Evolutionary conservation across 192 early-diverging fungal genomes (phyloP), one percentile per base, ranked within the genome.

Genomic region (Gryganskiella cystojenkinii): DNA sequence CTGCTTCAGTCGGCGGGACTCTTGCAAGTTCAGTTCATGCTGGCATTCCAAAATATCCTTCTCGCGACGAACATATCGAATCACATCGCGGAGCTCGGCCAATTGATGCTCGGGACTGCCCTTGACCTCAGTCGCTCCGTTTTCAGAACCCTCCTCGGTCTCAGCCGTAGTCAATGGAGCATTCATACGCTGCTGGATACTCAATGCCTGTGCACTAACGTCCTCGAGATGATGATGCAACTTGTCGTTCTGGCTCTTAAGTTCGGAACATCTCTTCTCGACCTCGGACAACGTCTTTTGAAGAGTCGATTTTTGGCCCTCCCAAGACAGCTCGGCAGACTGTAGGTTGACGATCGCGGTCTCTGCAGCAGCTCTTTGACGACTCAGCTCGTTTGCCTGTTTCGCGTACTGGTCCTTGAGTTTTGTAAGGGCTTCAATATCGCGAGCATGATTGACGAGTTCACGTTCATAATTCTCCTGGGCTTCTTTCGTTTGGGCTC

Each of bases 211-310:
- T 40, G 81, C 79, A 37, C 75, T 86, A 19, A 88, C 71, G 35
- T 85, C 82, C 67, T 93, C 91, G 56, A 95, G 88, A 61, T 93
- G 91, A 33, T 87, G 80, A 61, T 92, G 86, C n/a, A 93, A 70
- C 31, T 92, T 80, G 42, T 86, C 82, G 81, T 95, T 95, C 71
- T 95, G 94, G 8, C 82, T 78, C 43, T 79, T 75, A 43, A 90
- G 65, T 51, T 90, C 91, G 0, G 84, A 64, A 15, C 84, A 82
- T 1, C 88, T 84, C 53, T 85, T 73, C 60, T 83, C 67, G 17
- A 81, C 46, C 50, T 85, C 80, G 1, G 67, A 64, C 25, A 88
- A 61, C 51, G 85, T 76, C 35, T 80, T 79, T 52, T 84, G 80
- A 1, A 84, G 33, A 9, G 64, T 33, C 17, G 49, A 44, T 61